phyloP scores from a whole-genome alignment of 495 filamentous ascomycete species.

The Aspergillus incahuasiensis region DNA sequence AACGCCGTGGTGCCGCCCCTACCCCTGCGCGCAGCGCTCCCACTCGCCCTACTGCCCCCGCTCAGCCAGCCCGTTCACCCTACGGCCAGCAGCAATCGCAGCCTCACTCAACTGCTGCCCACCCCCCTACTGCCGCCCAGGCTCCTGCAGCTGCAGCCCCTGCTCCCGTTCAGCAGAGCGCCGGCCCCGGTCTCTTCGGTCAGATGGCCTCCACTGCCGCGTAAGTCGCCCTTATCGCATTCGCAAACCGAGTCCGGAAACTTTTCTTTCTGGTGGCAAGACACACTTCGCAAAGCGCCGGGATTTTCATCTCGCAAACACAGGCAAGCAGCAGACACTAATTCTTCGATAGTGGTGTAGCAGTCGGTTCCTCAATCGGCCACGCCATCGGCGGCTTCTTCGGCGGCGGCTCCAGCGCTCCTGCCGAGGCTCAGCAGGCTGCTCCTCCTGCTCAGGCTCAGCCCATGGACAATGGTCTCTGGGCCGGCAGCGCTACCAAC shows the following conservation, averaged over 20 bases:
- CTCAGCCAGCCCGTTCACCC: conserved; percentile 54
- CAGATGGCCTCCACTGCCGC: conserved; percentile 86
- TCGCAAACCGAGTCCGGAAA: neutral
- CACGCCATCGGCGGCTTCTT: conserved; percentile 90
- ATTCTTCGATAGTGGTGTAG: conserved; percentile 69
- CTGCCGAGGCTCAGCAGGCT: conserved; percentile 51
- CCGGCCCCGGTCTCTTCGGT: conserved; percentile 70
- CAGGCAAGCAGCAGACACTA: conserved; percentile 4
- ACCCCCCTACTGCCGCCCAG: conserved; percentile 42
- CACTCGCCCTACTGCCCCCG: conserved; percentile 62
- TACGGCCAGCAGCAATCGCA: conserved; percentile 35
- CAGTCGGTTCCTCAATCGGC: conserved; percentile 89
- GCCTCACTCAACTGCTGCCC: conserved; percentile 63
- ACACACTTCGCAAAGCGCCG: neutral
- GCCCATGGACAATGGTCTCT: conserved; percentile 46
- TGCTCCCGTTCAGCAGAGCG: conserved; percentile 47
- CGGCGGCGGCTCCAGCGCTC: conserved; percentile 56
- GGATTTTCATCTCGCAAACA: neutral
- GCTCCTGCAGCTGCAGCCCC: conserved; percentile 33
- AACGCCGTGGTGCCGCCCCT: conserved; percentile 58
- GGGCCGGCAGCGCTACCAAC: conserved; percentile 51
- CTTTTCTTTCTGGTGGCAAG: neutral
- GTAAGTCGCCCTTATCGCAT: conserved; percentile 43
- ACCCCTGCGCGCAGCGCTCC: conserved; percentile 56
- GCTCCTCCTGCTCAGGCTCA: conserved; percentile 33